These are phyloP conservation scores for Nematocida sp. DNA, from an alignment of 371 early-diverging fungal species.

Conservation along the genomic window DNA sequence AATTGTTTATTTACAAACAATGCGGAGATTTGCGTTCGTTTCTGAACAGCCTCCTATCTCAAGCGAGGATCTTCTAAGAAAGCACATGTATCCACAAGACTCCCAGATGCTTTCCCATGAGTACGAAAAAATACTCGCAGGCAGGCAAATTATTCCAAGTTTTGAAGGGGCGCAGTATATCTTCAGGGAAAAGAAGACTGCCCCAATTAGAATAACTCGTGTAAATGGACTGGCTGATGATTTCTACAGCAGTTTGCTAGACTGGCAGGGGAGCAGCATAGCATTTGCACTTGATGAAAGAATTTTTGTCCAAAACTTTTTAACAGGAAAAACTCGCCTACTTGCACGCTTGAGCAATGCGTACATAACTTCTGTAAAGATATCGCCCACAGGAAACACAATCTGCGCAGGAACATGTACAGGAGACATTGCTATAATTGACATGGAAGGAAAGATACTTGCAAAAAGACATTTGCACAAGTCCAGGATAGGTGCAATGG, in stretches of 20 bases:
- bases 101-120: conserved; percentile 9
- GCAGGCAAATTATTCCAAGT: background rate
- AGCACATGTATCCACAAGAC: background rate
- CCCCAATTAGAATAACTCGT: conserved; percentile 38
- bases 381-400: conserved; percentile 33
- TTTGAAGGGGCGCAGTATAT: background rate
- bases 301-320: conserved; percentile 66
- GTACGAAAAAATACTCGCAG: conserved; percentile 36
- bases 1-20: conserved; percentile 58
- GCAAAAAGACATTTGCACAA: conserved; percentile 55
- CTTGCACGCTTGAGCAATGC: conserved; percentile 43
- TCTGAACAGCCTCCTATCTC: conserved; percentile 38
- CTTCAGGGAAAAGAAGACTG: conserved; percentile 6
- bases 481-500: conserved; percentile 68
- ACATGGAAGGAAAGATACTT: conserved; percentile 43
- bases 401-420: conserved; percentile 62
- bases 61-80: conserved; percentile 43
- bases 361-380: conserved; percentile 64
- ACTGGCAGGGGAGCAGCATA: conserved; percentile 69
- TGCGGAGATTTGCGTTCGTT: conserved; percentile 56
- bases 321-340: conserved; percentile 50
- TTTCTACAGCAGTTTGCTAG: conserved; percentile 70
- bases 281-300: conserved; percentile 63
- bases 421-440: conserved; percentile 54
- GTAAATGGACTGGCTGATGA: conserved; percentile 68